A percentile compares a stretch with the other conserved stretches of the same genome.
Conservation (phyloP, 495 filamentous ascomycete species). For the Glarea lozoyensis region DNA sequence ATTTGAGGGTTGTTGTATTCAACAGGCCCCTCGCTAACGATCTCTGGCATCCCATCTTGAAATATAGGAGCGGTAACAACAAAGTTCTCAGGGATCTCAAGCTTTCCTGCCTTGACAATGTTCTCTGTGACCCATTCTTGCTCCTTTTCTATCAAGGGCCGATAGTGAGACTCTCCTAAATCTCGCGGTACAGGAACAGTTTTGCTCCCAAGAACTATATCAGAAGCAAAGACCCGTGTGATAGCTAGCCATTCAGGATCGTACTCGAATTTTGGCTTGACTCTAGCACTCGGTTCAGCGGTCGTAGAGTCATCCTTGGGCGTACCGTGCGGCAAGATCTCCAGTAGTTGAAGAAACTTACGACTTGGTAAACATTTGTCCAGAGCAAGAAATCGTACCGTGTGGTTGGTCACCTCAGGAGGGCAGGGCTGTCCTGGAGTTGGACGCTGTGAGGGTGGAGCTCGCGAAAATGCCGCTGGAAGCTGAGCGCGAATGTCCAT, state of each 20-base stretch:
- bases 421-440: constrained; percentile 37
- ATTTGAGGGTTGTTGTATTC: constrained; percentile 86
- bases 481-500: constrained; percentile 56
- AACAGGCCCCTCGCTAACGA: constrained; percentile 38
- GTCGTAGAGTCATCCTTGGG: constrained; percentile 4
- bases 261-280: constrained; percentile 50
- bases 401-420: constrained; percentile 55
- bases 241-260: constrained; percentile 96
- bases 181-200: constrained; percentile 36
- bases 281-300: neutral
- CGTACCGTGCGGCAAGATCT: constrained; percentile 38
- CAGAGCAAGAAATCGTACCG: constrained; percentile 79
- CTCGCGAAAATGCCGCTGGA: constrained; percentile 52
- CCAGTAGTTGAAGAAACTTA: constrained; percentile 73
- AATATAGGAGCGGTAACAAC: constrained; percentile 64
- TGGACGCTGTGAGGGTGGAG: constrained; percentile 22
- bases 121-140: constrained; percentile 70
- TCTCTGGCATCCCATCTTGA: constrained; percentile 31
- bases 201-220: constrained; percentile 50
- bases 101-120: constrained; percentile 46
- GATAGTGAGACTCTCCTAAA: constrained; percentile 57
- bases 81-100: constrained; percentile 71
- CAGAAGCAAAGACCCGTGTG: constrained; percentile 63
- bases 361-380: constrained; percentile 76
- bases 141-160: constrained; percentile 50